phyloP scores from a whole-genome alignment of 2,329 filamentous ascomycete genomes.

The Pezizomycotina sp. region DNA sequence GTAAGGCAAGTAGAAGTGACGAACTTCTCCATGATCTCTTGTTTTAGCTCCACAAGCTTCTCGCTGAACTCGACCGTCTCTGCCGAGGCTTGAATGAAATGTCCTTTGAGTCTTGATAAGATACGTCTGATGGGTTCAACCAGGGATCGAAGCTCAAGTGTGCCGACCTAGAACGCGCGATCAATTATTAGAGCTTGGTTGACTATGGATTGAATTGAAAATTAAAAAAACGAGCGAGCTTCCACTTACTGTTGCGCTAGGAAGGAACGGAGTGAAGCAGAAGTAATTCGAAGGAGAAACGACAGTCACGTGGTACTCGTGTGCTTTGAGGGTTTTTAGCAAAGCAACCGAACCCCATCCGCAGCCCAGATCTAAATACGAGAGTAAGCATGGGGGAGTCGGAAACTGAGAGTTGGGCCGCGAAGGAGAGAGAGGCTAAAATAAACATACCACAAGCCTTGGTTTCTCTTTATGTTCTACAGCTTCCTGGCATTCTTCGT shows the following conservation, averaged over 20 bases:
- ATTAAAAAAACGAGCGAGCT: not conserved
- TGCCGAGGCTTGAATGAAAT: slow-evolving; percentile 76
- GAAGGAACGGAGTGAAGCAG: slow-evolving; percentile 93
- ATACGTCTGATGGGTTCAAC: slow-evolving; percentile 87
- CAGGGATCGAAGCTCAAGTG: slow-evolving; percentile 73
- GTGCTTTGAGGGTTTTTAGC: slow-evolving; percentile 73
- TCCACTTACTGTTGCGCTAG: slow-evolving; percentile 57
- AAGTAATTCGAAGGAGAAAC: slow-evolving; percentile 94
- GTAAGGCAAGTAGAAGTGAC: slow-evolving; percentile 84
- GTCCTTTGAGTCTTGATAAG: slow-evolving; percentile 57
- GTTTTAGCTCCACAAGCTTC: slow-evolving; percentile 75
- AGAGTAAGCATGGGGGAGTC: too few species aligned
- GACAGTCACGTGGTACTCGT: slow-evolving; percentile 90
- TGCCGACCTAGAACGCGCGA: slow-evolving; percentile 42
- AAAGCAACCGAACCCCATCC: slow-evolving; percentile 91
- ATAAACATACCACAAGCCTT: slow-evolving; percentile 55
- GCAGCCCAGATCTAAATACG: slow-evolving; percentile 60
- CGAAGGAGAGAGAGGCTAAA: not conserved
- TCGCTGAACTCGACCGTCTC: slow-evolving; percentile 82
- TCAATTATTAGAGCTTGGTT: too few species aligned
- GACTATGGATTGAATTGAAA: too few species aligned
- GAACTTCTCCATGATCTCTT: slow-evolving; percentile 57
- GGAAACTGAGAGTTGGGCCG: too few species aligned
- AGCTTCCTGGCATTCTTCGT: slow-evolving; percentile 61
- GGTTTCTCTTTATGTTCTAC: slow-evolving; percentile 68